These are phyloP conservation scores for Haematococcus lacustris DNA, from an alignment of 139 green algal species.

Conservation along the genomic window DNA sequence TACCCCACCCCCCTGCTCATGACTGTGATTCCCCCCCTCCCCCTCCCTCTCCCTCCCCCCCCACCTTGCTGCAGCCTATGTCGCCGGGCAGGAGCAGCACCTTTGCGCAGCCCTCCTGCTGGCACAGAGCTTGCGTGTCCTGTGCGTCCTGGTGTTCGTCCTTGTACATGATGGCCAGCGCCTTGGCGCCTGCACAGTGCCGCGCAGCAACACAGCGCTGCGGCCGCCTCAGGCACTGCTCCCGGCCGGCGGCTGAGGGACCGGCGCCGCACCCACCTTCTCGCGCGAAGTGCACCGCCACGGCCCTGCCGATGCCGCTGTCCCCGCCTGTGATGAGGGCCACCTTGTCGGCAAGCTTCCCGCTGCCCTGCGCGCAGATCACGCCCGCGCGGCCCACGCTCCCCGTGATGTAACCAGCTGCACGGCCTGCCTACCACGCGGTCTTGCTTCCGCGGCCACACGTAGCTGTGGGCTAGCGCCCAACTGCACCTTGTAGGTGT, in stretches of 20 bases:
- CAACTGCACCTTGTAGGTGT: neutral
- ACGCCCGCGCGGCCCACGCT: no score
- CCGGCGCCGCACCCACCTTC: no score
- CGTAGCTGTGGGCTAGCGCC: no score
- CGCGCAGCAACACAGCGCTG: no score
- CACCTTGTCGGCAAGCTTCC: neutral
- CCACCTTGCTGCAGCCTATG: neutral
- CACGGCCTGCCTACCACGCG: no score
- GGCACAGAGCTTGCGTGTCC: conserved; percentile 8
- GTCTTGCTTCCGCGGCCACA: no score
- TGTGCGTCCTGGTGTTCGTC: conserved; percentile 34
- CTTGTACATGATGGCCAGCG: conserved; percentile 34
- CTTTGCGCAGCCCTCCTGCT: neutral
- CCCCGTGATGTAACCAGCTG: no score
- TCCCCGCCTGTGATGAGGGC: neutral
- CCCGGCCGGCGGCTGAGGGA: no score
- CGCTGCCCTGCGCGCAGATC: neutral
- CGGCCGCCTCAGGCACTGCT: no score
- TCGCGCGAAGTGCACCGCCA: conserved; percentile 43
- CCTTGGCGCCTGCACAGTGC: conserved; percentile 14
- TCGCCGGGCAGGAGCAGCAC: neutral
- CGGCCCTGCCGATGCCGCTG: conserved; percentile 33
- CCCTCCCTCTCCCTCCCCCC: no score
- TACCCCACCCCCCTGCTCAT: no score
- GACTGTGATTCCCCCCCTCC: no score